Percentiles rank a stretch among this genome's conserved stretches.
phyloP scores from a whole-genome alignment of 495 filamentous ascomycete species.

The Glarea lozoyensis region DNA sequence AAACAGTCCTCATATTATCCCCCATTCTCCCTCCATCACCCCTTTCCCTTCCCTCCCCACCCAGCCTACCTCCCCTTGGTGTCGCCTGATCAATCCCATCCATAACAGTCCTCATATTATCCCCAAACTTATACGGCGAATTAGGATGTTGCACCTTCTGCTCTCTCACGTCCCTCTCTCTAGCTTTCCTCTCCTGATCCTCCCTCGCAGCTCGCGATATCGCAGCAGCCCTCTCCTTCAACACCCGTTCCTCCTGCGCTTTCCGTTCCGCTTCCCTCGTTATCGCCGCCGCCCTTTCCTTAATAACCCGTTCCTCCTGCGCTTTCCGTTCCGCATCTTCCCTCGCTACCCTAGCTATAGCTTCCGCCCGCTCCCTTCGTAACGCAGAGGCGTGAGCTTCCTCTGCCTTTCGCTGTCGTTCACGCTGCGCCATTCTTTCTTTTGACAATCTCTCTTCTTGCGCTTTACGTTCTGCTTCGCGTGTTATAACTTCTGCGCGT shows the following conservation, averaged over 20 bases:
- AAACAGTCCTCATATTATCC: not conserved
- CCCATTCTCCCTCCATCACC: not conserved
- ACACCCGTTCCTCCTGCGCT: not conserved
- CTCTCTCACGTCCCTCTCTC: not conserved
- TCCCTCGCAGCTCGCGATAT: not conserved
- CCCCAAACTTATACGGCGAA: not conserved
- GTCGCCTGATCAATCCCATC: not conserved
- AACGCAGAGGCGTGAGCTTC: not conserved
- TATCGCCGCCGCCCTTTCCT: not conserved
- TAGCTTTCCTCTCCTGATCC: not conserved
- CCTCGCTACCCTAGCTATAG: not conserved
- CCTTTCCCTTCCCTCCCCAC: not conserved
- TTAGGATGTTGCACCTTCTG: not conserved
- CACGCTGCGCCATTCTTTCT: not conserved
- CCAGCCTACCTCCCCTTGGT: not conserved
- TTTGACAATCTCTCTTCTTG: not conserved
- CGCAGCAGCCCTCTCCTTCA: not conserved
- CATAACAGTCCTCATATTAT: not conserved
- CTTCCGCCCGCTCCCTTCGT: not conserved
- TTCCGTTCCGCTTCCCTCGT: not conserved
- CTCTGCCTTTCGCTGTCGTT: not conserved
- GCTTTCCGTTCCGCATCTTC: not conserved
- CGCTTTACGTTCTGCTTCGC: not conserved
- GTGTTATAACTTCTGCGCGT: too few relatives aligned
- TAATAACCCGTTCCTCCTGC: not conserved